phyloP scores from a whole-genome alignment of 805 yeast genomes.

The Wickerhamomyces queroliae region DNA sequence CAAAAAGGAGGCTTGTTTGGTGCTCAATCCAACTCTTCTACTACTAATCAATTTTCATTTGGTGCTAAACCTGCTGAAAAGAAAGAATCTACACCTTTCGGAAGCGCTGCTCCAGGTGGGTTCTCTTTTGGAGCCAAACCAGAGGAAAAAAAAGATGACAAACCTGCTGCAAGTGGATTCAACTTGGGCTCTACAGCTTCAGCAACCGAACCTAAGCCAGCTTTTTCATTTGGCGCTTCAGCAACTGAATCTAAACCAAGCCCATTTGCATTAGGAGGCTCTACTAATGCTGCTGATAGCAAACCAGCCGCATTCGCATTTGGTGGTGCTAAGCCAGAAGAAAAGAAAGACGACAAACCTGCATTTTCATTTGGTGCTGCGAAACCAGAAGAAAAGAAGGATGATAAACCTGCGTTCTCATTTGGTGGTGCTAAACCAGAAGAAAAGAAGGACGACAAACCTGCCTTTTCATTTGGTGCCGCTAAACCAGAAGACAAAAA shows the following conservation, averaged over 20 bases:
- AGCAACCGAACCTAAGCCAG: background rate
- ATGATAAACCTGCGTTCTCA: conserved; percentile 13
- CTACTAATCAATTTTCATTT: too few species aligned
- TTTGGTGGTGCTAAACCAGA: conserved; percentile 11
- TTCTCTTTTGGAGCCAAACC: too few species aligned
- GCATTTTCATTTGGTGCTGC: conserved; percentile 4
- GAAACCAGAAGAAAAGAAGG: conserved; percentile 6
- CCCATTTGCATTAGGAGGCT: too few species aligned
- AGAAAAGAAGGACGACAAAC: conserved; percentile 1
- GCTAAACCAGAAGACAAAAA: conserved; percentile 9
- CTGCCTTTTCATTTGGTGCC: conserved; percentile 12
- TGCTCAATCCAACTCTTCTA: too few species aligned
- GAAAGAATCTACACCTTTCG: too few species aligned
- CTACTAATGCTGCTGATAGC: background rate
- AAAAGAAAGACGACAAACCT: conserved; percentile 1
- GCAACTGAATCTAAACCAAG: too few species aligned
- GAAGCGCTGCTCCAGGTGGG: too few species aligned
- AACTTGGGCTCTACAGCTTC: too few species aligned
- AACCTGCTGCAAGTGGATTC: background rate
- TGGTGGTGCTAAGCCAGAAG: conserved; percentile 1
- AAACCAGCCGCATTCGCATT: background rate
- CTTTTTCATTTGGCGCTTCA: conserved; percentile 5
- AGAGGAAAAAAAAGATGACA: too few species aligned
- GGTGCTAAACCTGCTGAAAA: too few species aligned
- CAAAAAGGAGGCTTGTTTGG: too few species aligned